Base-by-base conservation (phyloP, 225 moss, liverwort and hornwort species). In the Marchantia paleacea region DNA sequence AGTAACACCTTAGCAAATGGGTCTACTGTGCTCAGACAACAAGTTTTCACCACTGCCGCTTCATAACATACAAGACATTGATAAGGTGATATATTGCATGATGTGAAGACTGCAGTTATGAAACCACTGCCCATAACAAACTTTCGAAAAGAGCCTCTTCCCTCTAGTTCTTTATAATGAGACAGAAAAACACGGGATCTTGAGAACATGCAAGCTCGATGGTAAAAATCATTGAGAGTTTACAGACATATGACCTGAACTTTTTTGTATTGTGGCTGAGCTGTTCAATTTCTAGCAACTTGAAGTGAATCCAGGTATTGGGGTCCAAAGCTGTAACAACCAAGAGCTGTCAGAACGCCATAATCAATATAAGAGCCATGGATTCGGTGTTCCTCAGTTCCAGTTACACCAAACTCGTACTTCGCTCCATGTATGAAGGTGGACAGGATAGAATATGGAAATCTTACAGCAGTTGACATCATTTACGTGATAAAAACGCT, bases 201-300 rank as follows among this genome's bases (percentile, higher is more conserved):
- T 58, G 7, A 58, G 58, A 20, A 58, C 58, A 58, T 16, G 16
- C 16, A 15, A 58, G 20, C 58, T 58, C 20, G 13, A 58, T 58
- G 58, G 16, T 10, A 55, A 54, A 55, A 57, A 13, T 16, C 31
- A 52, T 12, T 20, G 67, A 55, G 39, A 28, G 39, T 13, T n/a
- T 53, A 29, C 14, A 51, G 14, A n/a, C 18, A 1, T 80, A 50
- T 58, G 26, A 88, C 88, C 86, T 88, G 80, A 83, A 86, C 77
- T 30, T 80, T 66, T 82, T 83, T 5, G 88, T 86, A 60, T 88
- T 86, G 77, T 85, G 88, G 64, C 52, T 88, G 53, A 88, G 31
- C 51, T 86, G 76, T 58, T 86, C 83, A 52, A 11, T 79, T 69
- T 79, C 25, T 55, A 55, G 18, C 79, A 88, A 31, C 78, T 86